Conservation (phyloP, 768 basidiomycete species). For the Boletus edulis region DNA sequence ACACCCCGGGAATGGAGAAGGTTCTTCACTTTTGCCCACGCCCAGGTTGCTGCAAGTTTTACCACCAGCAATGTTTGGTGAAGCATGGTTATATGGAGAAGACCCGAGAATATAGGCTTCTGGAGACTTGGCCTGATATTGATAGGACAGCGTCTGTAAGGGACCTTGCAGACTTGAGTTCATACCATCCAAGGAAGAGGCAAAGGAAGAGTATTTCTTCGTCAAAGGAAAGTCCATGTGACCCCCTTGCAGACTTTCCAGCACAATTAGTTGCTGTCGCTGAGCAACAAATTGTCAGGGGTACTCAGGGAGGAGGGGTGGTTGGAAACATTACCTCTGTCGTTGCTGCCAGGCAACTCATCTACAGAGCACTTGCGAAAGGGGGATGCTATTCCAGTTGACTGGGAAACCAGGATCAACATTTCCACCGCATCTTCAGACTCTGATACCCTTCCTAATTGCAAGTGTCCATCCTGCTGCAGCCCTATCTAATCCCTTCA, state of each 20-base stretch:
- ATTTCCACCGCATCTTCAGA: constrained; percentile 22
- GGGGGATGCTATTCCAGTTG: constrained; percentile 30
- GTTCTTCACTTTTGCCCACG: constrained; percentile 60
- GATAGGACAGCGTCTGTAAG: constrained; percentile 17
- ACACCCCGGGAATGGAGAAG: constrained; percentile 39
- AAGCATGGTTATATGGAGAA: constrained; percentile 25
- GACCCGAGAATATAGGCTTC: constrained; percentile 23
- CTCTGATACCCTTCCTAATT: constrained; percentile 23
- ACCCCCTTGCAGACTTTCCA: constrained; percentile 31
- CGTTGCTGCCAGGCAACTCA: constrained; percentile 44
- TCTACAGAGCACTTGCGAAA: constrained; percentile 38
- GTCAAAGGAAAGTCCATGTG: not conserved
- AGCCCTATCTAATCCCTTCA: constrained; percentile 38
- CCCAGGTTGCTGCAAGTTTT: constrained; percentile 44
- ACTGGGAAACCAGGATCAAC: constrained; percentile 39
- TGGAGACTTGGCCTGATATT: constrained; percentile 39
- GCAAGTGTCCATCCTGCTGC: constrained; percentile 43
- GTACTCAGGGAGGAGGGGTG: constrained; percentile 40
- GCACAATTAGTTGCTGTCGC: constrained; percentile 41
- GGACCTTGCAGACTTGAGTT: not conserved
- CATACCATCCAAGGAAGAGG: constrained; percentile 10
- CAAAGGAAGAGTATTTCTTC: not conserved
- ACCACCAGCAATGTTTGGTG: constrained; percentile 48
- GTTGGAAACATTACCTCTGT: constrained; percentile 52
- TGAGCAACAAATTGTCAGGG: constrained; percentile 53